Base-by-base conservation (phyloP, 1,284 basidiomycete genomes). In the Malassezia caprae region DNA sequence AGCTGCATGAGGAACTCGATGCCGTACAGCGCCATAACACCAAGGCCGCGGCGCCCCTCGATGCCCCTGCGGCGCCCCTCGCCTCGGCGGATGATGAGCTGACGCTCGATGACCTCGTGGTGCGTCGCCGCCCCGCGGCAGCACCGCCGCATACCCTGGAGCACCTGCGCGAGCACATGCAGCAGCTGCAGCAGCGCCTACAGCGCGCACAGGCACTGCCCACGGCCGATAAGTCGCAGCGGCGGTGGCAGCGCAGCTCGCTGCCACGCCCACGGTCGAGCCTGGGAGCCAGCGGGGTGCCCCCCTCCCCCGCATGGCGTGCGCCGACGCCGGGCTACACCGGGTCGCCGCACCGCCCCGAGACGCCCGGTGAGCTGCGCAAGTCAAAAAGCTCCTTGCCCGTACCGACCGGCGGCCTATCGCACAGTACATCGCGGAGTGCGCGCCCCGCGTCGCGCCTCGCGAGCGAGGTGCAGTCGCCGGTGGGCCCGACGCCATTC, bases 1-100 rank as follows among this genome's bases (percentile, higher is more conserved):
- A 90, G 77, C 83, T 87, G 58, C 86, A 84, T 62, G 85, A 85
- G 58, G 90, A 96, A 75, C 82, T 83, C 23, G 85, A 90, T 48
- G 78, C 93, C 47, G 84, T 83, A 71, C 87, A 88, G 62, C 52
- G 50, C 26, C n/a, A 27, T 37, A 57, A n/a, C 48, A 53, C 51
- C 53, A 48, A 1, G 50, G 48, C 32, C 53, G 53, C 31, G 49
- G 55, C 15, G 37, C 51, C 5, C 17, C 7, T 21, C 6, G n/a
- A 39, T 34, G 12, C 40, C 12, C 17, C 8, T 12, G 48, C 52
- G 23, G 13, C 55, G 8, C 51, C 50, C 8, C 58, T 52, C 45
- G 62, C 62, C 15, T 48, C 59, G 0, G 51, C 56, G 28, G 62
- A 31, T 5, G 56, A 48, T 15, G 61, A 59, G 15, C 48, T 62